Percentiles rank a stretch among this genome's conserved stretches.
Evolutionary conservation across 2,329 filamentous ascomycete species (phyloP).

Genomic region (Xylariaceae sp.): DNA sequence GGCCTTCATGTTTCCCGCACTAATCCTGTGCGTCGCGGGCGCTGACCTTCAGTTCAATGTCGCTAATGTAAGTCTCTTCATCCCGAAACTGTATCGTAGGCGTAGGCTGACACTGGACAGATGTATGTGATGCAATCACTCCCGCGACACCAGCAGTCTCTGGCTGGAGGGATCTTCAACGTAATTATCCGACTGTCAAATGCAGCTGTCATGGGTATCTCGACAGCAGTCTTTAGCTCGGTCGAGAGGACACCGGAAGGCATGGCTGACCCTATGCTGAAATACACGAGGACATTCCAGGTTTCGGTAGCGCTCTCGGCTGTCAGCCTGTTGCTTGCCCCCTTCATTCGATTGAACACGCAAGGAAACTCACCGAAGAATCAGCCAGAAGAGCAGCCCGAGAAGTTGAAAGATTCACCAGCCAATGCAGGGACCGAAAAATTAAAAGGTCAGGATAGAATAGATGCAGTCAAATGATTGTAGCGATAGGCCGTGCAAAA

Average conservation of each 20-base stretch:
- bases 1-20: constrained; percentile 59
- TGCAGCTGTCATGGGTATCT: constrained; percentile 57
- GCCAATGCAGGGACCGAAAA: no score
- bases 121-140: constrained; percentile 68
- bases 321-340: constrained; percentile 41
- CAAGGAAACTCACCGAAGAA: constrained; percentile 38
- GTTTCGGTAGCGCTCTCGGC: constrained; percentile 41
- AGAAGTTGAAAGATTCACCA: no score
- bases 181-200: constrained; percentile 58
- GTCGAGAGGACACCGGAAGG: constrained; percentile 32
- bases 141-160: constrained; percentile 57
- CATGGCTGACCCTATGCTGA: constrained; percentile 37
- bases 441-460: no score
- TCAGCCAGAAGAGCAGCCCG: not conserved
- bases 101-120: constrained; percentile 28
- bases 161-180: constrained; percentile 66
- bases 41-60: constrained; percentile 70
- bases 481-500: no score
- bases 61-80: constrained; percentile 52
- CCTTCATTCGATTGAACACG: constrained; percentile 49
- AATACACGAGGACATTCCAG: constrained; percentile 49
- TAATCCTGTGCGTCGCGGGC: constrained; percentile 59
- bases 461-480: no score
- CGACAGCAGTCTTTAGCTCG: constrained; percentile 56
- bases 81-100: not conserved